phyloP scores from a whole-genome alignment of 2,329 filamentous ascomycete genomes.

The Penicillium polonicum region DNA sequence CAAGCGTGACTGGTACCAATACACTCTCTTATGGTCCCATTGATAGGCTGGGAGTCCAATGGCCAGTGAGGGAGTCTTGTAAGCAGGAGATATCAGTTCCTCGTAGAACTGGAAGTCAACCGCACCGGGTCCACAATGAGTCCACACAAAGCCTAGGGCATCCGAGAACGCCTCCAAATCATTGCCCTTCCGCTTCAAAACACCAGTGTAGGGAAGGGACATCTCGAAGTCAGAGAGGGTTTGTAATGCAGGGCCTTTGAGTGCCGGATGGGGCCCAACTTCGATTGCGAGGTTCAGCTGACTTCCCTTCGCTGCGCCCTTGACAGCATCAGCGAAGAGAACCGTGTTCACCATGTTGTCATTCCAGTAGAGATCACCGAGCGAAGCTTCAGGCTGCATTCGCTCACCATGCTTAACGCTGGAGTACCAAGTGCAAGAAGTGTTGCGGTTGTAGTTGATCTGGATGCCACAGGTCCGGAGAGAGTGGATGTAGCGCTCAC shows the following conservation, averaged over 20 bases:
- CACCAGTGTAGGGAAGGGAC: not conserved
- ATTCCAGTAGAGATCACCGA: not conserved
- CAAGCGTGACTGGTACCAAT: conserved; percentile 46
- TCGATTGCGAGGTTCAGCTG: not conserved
- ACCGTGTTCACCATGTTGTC: not conserved
- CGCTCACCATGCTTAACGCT: not conserved
- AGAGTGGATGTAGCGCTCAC: not conserved
- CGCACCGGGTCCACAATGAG: not conserved
- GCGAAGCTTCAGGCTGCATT: not conserved
- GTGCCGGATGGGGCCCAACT: not conserved
- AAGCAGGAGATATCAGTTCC: no score
- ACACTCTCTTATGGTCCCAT: conserved; percentile 47
- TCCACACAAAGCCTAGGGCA: not conserved
- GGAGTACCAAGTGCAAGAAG: not conserved
- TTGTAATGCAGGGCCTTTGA: not conserved
- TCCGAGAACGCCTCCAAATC: not conserved
- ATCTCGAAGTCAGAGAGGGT: not conserved
- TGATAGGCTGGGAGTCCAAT: conserved; percentile 43
- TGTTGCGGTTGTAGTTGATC: not conserved
- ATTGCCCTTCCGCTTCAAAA: not conserved
- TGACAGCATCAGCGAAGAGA: not conserved
- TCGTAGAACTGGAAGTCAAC: not conserved
- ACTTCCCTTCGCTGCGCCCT: not conserved
- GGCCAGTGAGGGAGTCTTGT: no score
- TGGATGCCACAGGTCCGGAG: not conserved